A percentile compares a stretch with the other conserved stretches of the same genome.
Evolutionary conservation across 805 yeast species (phyloP).

Genomic region (Nakazawaea molendinolei): DNA sequence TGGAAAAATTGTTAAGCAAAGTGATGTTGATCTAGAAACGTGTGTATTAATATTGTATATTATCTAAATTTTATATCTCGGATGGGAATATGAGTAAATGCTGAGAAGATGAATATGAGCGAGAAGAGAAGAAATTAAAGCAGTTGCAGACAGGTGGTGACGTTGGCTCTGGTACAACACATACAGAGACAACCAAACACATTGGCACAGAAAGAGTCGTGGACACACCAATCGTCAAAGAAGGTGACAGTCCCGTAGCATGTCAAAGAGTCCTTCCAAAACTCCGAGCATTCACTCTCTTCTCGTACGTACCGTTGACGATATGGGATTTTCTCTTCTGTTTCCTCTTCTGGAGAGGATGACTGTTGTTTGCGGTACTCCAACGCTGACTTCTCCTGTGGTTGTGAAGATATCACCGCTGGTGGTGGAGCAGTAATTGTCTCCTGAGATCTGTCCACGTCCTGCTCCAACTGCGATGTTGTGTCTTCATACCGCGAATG

Average conservation of each 20-base stretch:
- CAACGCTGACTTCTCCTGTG: background rate
- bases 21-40: background rate
- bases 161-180: conserved; percentile 5
- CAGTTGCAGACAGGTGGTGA: background rate
- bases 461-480: background rate
- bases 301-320: conserved; percentile 4
- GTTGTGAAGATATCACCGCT: conserved; percentile 3
- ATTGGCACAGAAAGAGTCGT: conserved; percentile 7
- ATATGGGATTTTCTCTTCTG: background rate
- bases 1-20: background rate
- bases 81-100: too few species aligned
- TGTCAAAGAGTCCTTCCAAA: conserved; percentile 7
- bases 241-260: conserved; percentile 7
- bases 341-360: background rate
- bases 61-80: too few species aligned
- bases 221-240: conserved; percentile 9
- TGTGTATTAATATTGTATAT: too few species aligned
- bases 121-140: background rate
- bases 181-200: conserved; percentile 9
- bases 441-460: conserved; percentile 2
- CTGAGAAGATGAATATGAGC: too few species aligned
- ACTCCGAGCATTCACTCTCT: conserved; percentile 9
- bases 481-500: conserved; percentile 5
- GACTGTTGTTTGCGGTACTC: conserved; percentile 6
- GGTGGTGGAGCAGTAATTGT: conserved; percentile 1